phyloP scores from a whole-genome alignment of 1,139 yeast species.

The Debaryomyces udenii region DNA sequence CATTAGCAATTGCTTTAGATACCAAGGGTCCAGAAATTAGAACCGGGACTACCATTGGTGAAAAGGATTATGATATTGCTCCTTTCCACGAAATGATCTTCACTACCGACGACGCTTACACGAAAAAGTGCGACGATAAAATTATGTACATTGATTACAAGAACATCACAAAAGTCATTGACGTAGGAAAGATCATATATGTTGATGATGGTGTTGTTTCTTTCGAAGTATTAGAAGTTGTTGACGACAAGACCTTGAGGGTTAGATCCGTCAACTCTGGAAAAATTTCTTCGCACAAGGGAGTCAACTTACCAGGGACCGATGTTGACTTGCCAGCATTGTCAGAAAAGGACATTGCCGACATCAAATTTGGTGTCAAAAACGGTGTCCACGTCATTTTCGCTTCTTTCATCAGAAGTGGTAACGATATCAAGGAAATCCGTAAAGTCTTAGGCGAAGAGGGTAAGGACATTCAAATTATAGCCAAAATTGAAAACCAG shows the following conservation, averaged over 20 bases:
- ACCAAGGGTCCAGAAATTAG: slow-evolving; percentile 99
- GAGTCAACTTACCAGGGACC: slow-evolving; percentile 98
- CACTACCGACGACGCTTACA: slow-evolving; percentile 85
- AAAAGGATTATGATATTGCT: slow-evolving; percentile 76
- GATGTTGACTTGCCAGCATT: slow-evolving; percentile 98
- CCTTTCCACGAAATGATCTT: slow-evolving; percentile 90
- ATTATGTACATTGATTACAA: slow-evolving; percentile 90
- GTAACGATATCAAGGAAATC: slow-evolving; percentile 84
- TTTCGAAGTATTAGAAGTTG: slow-evolving; percentile 84
- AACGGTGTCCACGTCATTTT: slow-evolving; percentile 97
- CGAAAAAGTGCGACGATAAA: slow-evolving; percentile 70
- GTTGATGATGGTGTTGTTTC: slow-evolving; percentile 98
- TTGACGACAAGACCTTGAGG: slow-evolving; percentile 77
- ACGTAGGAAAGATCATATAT: slow-evolving; percentile 84
- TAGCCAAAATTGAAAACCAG: slow-evolving; percentile 97
- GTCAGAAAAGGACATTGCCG: slow-evolving; percentile 93
- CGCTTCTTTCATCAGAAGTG: slow-evolving; percentile 97
- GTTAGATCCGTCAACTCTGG: slow-evolving; percentile 93
- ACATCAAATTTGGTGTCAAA: slow-evolving; percentile 91
- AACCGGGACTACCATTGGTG: slow-evolving; percentile 89
- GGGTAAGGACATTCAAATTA: slow-evolving; percentile 93
- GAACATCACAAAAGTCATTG: slow-evolving; percentile 93
- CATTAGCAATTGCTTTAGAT: slow-evolving; percentile 96
- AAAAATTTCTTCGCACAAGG: slow-evolving; percentile 95
- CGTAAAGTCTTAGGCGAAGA: slow-evolving; percentile 96